Conservation (phyloP, 2,329 filamentous ascomycete genomes). For the Fusarium floridanum region DNA sequence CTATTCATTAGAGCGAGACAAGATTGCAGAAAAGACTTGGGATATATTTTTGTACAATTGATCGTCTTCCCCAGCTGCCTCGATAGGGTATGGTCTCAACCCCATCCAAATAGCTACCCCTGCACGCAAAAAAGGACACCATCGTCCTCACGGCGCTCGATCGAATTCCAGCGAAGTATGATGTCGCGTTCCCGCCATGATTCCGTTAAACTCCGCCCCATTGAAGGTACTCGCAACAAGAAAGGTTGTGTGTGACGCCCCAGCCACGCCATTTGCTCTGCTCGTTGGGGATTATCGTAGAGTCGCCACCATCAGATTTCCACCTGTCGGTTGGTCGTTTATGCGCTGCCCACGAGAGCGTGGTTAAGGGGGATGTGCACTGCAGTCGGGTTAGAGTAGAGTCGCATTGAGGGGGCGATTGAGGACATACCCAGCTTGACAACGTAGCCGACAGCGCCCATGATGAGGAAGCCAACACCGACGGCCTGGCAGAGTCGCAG, state of each 20-base stretch:
- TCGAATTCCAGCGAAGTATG: slow-evolving; percentile 40
- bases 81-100: slow-evolving; percentile 20
- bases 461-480: slow-evolving; percentile 77
- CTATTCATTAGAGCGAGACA: slow-evolving; percentile 18
- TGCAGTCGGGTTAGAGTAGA: slow-evolving; percentile 47
- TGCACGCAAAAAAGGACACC: slow-evolving; percentile 28
- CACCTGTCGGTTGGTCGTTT: slow-evolving; percentile 46
- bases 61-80: slow-evolving; percentile 24
- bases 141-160: slow-evolving; percentile 28
- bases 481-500: slow-evolving; percentile 68
- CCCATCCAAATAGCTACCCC: slow-evolving; percentile 8
- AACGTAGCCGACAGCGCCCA: slow-evolving; percentile 77
- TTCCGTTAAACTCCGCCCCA: slow-evolving; percentile 45
- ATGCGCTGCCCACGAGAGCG: slow-evolving; percentile 76
- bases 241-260: slow-evolving; percentile 34
- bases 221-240: slow-evolving; percentile 43
- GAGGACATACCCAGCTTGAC: slow-evolving; percentile 73
- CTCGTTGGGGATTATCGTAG: slow-evolving; percentile 27
- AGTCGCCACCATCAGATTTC: slow-evolving; percentile 35
- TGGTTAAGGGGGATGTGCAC: slow-evolving; percentile 80
- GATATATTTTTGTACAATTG: slow-evolving; percentile 46
- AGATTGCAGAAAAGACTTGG: slow-evolving; percentile 34
- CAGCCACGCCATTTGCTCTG: slow-evolving; percentile 16
- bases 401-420: not conserved
- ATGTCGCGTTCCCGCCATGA: slow-evolving; percentile 44